Evolutionary conservation across 1,284 basidiomycete species (phyloP).

Genomic region (Cryptococcus sp.): DNA sequence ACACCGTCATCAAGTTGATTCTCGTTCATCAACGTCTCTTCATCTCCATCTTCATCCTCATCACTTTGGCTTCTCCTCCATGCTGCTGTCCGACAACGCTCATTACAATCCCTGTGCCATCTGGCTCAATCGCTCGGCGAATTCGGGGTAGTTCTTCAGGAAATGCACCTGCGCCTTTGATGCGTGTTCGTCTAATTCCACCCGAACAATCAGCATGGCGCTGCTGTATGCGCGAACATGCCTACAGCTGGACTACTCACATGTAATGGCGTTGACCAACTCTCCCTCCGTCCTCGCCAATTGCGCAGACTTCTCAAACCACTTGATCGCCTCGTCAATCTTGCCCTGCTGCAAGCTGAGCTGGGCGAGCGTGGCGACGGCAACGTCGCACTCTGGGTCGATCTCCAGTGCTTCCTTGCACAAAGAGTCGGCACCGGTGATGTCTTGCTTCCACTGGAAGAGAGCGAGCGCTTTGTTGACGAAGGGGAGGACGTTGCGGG

Average conservation of each 20-base stretch:
- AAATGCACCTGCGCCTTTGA: slow-evolving; percentile 79
- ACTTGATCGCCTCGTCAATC: slow-evolving; percentile 80
- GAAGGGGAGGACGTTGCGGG: slow-evolving; percentile 84
- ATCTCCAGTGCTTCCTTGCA: slow-evolving; percentile 84
- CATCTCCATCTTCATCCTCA: not conserved
- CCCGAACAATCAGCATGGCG: slow-evolving; percentile 2
- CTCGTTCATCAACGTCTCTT: not conserved
- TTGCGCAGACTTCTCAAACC: slow-evolving; percentile 82
- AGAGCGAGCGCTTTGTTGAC: slow-evolving; percentile 97
- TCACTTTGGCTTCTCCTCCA: not conserved
- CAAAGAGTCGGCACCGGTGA: slow-evolving; percentile 75
- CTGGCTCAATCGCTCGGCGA: slow-evolving; percentile 59
- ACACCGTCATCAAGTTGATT: not conserved
- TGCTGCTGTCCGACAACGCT: not conserved
- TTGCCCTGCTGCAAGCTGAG: slow-evolving; percentile 88
- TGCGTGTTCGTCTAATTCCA: slow-evolving; percentile 59
- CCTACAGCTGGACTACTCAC: slow-evolving; percentile 58
- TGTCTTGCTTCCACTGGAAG: slow-evolving; percentile 95
- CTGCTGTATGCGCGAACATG: not conserved
- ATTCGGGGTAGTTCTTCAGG: slow-evolving; percentile 75
- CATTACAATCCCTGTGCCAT: slow-evolving; percentile 49
- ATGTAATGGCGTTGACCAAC: slow-evolving; percentile 83
- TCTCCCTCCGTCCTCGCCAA: slow-evolving; percentile 91
- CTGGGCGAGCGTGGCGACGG: slow-evolving; percentile 93
- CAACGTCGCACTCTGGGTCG: slow-evolving; percentile 94